Conservation (phyloP, 805 yeast species). For the Candida dajiaensis region DNA sequence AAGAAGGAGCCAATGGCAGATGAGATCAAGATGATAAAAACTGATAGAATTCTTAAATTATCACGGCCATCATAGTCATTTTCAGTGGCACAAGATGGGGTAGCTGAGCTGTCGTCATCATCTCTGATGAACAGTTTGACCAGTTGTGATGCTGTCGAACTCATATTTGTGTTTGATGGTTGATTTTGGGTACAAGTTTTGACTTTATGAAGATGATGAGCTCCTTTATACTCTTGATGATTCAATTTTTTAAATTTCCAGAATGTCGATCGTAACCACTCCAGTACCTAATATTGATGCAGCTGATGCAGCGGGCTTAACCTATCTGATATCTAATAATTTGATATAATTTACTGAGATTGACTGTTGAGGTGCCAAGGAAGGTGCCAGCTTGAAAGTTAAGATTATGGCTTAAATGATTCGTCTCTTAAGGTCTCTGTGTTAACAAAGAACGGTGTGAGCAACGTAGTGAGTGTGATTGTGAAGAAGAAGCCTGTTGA, state of each 20-base stretch:
- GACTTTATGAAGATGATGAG: neutral
- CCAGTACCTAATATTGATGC: neutral
- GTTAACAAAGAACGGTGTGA: too few species aligned
- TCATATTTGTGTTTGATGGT: slow-evolving; percentile 39
- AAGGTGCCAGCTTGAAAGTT: too few species aligned
- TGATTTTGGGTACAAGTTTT: neutral
- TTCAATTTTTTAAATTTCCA: too few species aligned
- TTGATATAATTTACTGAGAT: too few species aligned
- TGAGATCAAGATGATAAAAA: slow-evolving; percentile 55
- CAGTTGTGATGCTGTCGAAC: slow-evolving; percentile 4
- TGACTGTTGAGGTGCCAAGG: too few species aligned
- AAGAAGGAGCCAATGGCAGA: slow-evolving; percentile 55
- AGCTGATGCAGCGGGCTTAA: neutral
- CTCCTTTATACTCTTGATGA: neutral
- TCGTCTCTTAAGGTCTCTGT: too few species aligned
- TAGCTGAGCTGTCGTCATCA: slow-evolving; percentile 16
- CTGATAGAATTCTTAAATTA: slow-evolving; percentile 47
- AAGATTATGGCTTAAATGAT: too few species aligned
- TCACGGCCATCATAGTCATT: slow-evolving; percentile 40
- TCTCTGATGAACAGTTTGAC: slow-evolving; percentile 15
- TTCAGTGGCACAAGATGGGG: slow-evolving; percentile 31
- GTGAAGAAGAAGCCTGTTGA: too few species aligned
- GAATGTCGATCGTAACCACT: neutral
- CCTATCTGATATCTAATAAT: neutral
- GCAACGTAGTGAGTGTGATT: too few species aligned